These are phyloP conservation scores for Colletotrichum cordylinicola DNA, from an alignment of 2,329 filamentous ascomycete genomes.

Conservation along the genomic window DNA sequence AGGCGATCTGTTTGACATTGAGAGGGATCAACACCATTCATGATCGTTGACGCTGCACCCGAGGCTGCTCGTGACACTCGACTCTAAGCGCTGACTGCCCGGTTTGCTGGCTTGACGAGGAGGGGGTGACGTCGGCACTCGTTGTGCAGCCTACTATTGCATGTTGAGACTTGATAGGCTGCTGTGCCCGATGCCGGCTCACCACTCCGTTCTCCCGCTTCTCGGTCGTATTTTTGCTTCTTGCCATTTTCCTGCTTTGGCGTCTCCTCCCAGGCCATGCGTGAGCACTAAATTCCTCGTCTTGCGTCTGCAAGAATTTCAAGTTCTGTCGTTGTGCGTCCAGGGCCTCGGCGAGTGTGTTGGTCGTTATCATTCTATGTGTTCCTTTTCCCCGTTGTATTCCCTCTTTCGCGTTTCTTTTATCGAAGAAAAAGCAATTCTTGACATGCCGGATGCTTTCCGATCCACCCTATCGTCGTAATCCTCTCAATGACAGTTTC, in stretches of 20 bases:
- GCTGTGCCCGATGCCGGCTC: not conserved
- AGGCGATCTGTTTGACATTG: not conserved
- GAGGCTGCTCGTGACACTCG: conserved; percentile 5
- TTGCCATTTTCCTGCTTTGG: not conserved
- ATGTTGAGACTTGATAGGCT: not conserved
- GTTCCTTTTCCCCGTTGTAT: not conserved
- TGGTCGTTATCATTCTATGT: not conserved
- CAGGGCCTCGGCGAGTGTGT: not conserved
- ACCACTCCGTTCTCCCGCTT: not conserved
- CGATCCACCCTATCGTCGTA: not conserved
- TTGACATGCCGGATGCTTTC: not conserved
- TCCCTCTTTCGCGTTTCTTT: not conserved
- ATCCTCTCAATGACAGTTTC: not conserved
- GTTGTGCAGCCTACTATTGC: not conserved
- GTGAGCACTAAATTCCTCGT: not conserved
- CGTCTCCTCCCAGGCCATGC: not conserved
- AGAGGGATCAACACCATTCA: not conserved
- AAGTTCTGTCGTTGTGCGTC: not conserved
- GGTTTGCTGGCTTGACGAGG: not conserved
- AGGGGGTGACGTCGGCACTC: not conserved
- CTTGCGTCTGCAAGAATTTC: not conserved
- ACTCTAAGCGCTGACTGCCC: not conserved
- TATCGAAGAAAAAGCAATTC: not conserved
- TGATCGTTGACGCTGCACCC: not conserved
- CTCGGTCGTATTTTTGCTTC: not conserved